Evolutionary conservation across 345 rosid genomes (phyloP), one percentile per base, ranked within the genome.

Genomic region (Dipteronia dyeriana): DNA sequence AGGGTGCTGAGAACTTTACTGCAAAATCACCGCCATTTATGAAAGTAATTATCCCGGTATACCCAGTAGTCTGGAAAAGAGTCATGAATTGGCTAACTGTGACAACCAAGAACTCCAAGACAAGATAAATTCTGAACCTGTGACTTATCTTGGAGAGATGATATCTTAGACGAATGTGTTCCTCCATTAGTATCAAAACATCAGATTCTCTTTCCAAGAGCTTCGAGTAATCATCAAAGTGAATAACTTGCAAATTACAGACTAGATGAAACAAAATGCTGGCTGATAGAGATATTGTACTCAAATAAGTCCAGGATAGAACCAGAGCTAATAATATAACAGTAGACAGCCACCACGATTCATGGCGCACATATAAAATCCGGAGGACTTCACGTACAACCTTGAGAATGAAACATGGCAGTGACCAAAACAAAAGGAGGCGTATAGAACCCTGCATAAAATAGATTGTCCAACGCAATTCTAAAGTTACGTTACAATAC

Each of bases 81-180:
- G 95, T 88, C 51, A 91, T 74, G 34, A 88, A 62, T 82, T 93
- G 98, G 82, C 93, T 89, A 49, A 85, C 86, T 1, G 97, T 91
- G 77, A 95, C 97, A 20, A 91, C 89, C 82, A 86, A 34, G 86
- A 95, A 88, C 82, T 91, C 86, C 31, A 91, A 83, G 79, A 95
- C 85, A 67, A 95, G 97, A 84, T 89, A 95, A 75, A 95, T 93
- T 14, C 97, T 89, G 82, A 93, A 95, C 87, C 97, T 89, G 81
- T 95, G 98, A 87, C 98, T 95, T 80, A 95, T 95, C 84, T 95
- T 95, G 54, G 97, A 93, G 19, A 93, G 95, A 77, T 95, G 82
- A 82, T 88, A 77, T 0, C 97, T 87, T 14, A 95, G 85, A 64
- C 91, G 95, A 61, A 84, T 84, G 79, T 95, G 98, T 80, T 93